These are phyloP conservation scores for Diplosphaera chodatii DNA, from an alignment of 139 green algal genomes.

Conservation along the genomic window DNA sequence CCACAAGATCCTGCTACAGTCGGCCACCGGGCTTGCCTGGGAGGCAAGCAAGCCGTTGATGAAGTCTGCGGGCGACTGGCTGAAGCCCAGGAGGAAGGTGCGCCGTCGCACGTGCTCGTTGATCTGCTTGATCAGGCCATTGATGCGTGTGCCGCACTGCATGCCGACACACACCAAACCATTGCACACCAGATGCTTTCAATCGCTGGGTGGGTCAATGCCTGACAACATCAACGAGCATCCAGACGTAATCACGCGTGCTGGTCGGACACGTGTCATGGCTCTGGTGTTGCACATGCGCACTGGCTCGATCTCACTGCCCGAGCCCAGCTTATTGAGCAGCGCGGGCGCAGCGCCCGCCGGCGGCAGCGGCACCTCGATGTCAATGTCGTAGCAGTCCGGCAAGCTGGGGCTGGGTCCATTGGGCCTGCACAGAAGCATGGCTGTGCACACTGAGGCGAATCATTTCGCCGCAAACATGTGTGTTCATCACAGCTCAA, in stretches of 20 bases:
- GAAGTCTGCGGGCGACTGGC: conserved; percentile 65
- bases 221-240: no score
- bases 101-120: conserved; percentile 60
- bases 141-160: neutral
- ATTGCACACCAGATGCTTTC: no score
- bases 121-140: conserved; percentile 33
- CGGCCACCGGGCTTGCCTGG: no score
- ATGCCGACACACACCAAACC: no score
- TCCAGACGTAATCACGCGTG: no score
- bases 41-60: conserved; percentile 63
- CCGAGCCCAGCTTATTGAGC: neutral
- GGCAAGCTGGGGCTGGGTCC: conserved; percentile 17
- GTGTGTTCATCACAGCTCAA: no score
- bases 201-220: no score
- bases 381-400: conserved; percentile 49
- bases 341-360: neutral
- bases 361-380: conserved; percentile 32
- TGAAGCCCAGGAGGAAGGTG: conserved; percentile 68
- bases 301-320: neutral
- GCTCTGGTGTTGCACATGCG: neutral
- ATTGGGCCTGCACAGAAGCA: neutral
- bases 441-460: no score
- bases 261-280: no score
- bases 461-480: no score
- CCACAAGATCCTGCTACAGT: no score